Base-by-base conservation (phyloP, 169 alveolate species). In the Cryptosporidium ryanae region DNA sequence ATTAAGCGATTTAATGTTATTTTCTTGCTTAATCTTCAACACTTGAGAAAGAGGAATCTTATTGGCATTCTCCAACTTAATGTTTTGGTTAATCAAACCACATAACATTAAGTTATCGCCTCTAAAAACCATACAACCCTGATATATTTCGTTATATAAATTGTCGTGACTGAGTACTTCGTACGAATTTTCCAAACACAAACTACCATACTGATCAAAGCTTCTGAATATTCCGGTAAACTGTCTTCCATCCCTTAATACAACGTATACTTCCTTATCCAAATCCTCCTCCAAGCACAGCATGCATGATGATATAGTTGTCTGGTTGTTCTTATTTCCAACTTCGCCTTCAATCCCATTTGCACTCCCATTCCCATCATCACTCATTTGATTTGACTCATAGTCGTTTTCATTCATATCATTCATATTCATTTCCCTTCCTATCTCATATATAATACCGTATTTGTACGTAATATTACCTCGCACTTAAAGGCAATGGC, bases 171-270 rank as follows among this genome's bases (percentile, higher is more conserved):
- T 76, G 44, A 59, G 25, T 7, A 76, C 52, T 61, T 76, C 87
- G 63, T 55, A 76, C 18, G 71, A 55, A 34, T 25, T 61, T 27
- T 76, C 87, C 5, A 76, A 48, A 23, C 87, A 76, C 25, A 76
- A 59, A 21, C 87, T 76, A 5, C 87, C 87, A 59, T 76, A 76
- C 43, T 76, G 87, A 61, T 76, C 87, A 76, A 76, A 76, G 46
- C 87, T 76, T 59, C 87, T 55, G 29, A 76, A 76, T 27, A 76
- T 76, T 10, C 87, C 87, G 10, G 68, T 76, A 46, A 76, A 76
- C 29, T 76, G 87, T 25, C 87, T 76, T 25, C 87, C 71, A 44
- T 76, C 87, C 31, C 87, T 55, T 43, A 76, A 43, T n/a, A 76
- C 48, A 10, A 76, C 87, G 34, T 76, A 76, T 38, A 76, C 59